phyloP scores from a whole-genome alignment of 768 basidiomycete species.

The Hypholoma fasciculare region DNA sequence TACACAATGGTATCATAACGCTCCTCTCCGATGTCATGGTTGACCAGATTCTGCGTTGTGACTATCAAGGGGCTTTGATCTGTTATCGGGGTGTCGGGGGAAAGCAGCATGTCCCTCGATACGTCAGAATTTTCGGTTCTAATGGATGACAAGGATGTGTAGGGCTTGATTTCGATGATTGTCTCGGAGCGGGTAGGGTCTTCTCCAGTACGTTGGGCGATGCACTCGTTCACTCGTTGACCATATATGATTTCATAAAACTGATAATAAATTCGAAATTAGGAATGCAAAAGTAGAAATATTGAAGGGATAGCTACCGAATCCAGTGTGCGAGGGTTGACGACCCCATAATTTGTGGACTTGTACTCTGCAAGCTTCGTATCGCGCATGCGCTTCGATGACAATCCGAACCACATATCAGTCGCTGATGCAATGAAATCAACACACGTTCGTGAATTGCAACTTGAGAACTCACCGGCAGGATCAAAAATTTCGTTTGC shows the following conservation, averaged over 20 bases:
- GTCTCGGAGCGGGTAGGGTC: conserved; percentile 17
- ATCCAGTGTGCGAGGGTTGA: conserved; percentile 49
- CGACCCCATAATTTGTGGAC: conserved; percentile 53
- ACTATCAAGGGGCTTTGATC: conserved; percentile 14
- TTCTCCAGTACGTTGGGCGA: conserved; percentile 32
- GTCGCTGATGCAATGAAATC: conserved; percentile 30
- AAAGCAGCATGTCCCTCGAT: conserved; percentile 17
- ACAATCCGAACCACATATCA: conserved; percentile 37
- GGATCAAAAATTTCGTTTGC: conserved; percentile 59
- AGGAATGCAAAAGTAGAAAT: neutral
- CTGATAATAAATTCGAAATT: conserved; percentile 23
- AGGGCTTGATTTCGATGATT: conserved; percentile 36
- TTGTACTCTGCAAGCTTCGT: conserved; percentile 43
- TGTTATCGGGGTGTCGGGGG: conserved; percentile 8
- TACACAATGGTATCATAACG: conserved; percentile 50
- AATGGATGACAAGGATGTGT: conserved; percentile 36
- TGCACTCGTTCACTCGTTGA: conserved; percentile 45
- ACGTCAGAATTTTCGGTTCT: conserved; percentile 11
- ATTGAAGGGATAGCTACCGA: conserved; percentile 22
- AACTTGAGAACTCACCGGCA: conserved; percentile 28
- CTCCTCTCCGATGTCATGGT: conserved; percentile 26
- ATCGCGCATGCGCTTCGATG: conserved; percentile 34
- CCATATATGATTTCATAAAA: conserved; percentile 52
- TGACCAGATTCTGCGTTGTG: conserved; percentile 37
- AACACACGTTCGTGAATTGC: neutral